Percentiles rank a stretch among this genome's conserved stretches.
Conservation (phyloP, 192 early-diverging fungal species). For the Ambispora gerdemannii region DNA sequence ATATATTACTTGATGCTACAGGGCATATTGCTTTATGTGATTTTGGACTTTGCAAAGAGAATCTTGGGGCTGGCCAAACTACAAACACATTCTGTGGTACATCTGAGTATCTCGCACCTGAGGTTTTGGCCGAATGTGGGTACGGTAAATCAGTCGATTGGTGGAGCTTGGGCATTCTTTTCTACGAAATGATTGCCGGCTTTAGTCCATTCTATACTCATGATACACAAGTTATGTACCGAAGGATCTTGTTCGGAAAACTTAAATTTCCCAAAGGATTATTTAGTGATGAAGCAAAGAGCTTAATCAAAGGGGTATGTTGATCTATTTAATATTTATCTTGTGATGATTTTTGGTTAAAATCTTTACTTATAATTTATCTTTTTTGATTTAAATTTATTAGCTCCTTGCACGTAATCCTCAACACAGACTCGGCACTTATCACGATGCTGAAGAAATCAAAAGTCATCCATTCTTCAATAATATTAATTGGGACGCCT, state of each 20-base stretch:
- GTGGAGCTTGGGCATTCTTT: constrained; percentile 79
- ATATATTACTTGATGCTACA: constrained; percentile 59
- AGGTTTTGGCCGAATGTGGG: constrained; percentile 66
- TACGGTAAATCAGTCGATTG: constrained; percentile 76
- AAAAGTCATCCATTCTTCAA: constrained; percentile 71
- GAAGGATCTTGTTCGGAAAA: constrained; percentile 62
- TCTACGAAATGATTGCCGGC: constrained; percentile 72
- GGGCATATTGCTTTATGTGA: constrained; percentile 75
- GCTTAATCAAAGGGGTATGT: constrained; percentile 32
- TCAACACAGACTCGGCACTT: constrained; percentile 56
- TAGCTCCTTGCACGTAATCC: constrained; percentile 62
- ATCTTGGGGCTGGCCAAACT: constrained; percentile 46
- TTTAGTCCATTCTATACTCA: constrained; percentile 70
- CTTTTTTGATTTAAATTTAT: constrained; percentile 60
- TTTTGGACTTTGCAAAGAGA: constrained; percentile 77
- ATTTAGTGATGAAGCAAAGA: constrained; percentile 30
- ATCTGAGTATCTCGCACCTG: constrained; percentile 86
- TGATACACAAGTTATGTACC: constrained; percentile 62
- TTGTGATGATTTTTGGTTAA: background rate
- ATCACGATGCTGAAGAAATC: constrained; percentile 60
- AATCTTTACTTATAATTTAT: constrained; percentile 54
- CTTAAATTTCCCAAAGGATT: constrained; percentile 44
- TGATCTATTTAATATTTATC: background rate
- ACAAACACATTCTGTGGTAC: constrained; percentile 89
- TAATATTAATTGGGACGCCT: constrained; percentile 61